Conservation (phyloP, 768 basidiomycete genomes). For the Phylloporus sp. region DNA sequence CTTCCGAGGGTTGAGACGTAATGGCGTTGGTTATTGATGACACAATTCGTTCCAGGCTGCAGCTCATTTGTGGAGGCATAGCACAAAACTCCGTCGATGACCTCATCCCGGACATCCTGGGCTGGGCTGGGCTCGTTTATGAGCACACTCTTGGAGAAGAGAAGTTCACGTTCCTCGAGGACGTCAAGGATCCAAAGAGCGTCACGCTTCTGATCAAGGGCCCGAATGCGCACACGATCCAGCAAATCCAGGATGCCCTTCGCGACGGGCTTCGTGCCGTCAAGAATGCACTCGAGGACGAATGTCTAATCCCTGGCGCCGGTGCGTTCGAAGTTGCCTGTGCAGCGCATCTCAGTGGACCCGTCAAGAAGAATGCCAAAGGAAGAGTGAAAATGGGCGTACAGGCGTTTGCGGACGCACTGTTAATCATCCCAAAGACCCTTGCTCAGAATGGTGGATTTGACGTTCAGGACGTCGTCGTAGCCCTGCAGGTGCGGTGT, state of each 20-base stretch:
- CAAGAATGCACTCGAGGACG: slow-evolving; percentile 95
- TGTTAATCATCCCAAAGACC: slow-evolving; percentile 94
- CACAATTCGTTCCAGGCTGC: slow-evolving; percentile 51
- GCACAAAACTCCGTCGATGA: slow-evolving; percentile 99
- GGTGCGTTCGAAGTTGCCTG: slow-evolving; percentile 97
- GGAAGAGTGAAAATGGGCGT: slow-evolving; percentile 97
- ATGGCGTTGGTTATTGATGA: slow-evolving; percentile 25
- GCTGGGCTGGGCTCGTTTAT: slow-evolving; percentile 98
- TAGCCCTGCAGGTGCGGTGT: slow-evolving; percentile 76
- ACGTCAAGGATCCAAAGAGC: slow-evolving; percentile 91
- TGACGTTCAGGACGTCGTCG: slow-evolving; percentile 93
- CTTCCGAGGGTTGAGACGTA: slow-evolving; percentile 24
- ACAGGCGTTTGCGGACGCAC: slow-evolving; percentile 92
- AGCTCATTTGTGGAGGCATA: slow-evolving; percentile 89
- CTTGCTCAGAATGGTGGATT: slow-evolving; percentile 94
- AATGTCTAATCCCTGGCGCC: slow-evolving; percentile 85
- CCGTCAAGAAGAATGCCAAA: slow-evolving; percentile 81
- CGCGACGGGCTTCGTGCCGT: slow-evolving; percentile 94
- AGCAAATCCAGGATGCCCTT: slow-evolving; percentile 97
- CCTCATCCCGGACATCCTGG: slow-evolving; percentile 82
- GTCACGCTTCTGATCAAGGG: slow-evolving; percentile 98
- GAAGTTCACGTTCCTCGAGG: slow-evolving; percentile 96
- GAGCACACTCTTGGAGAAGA: slow-evolving; percentile 99
- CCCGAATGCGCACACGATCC: slow-evolving; percentile 92
- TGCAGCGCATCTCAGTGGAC: slow-evolving; percentile 73